Evolutionary conservation across 2,329 filamentous ascomycete species (phyloP), one percentile per base, ranked within the genome.

Genomic region (Fusarium pininemorale): DNA sequence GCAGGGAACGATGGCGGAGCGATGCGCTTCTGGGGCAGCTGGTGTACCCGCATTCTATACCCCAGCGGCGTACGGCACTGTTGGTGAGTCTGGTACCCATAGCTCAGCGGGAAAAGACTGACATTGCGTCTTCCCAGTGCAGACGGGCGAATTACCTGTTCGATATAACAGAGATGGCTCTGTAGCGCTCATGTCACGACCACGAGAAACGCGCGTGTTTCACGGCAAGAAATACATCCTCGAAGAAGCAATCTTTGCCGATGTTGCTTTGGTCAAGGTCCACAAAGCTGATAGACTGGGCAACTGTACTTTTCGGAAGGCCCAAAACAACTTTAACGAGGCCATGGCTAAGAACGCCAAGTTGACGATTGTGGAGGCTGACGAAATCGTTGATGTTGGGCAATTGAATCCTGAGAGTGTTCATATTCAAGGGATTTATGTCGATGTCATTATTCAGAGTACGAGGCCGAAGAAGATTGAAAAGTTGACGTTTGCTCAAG

Each of bases 31-130:
- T 22, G 95, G 94, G 62, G 95, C 95, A 69, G 93, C 93, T 73
- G 95, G 95, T 22, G 92, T 98, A 75, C 95, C 95, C 6, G 95
- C 95, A 22, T 98, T 98, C 84, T 98, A 94, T 85, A 98, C 95
- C 0, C 95, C 95, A 1, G 93, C 94, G 0, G 94, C 92, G 8
- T 92, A 93, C 73, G 93, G 93, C 59, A 96, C 94, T 4, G 92
- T 96, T n/a, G 42, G 62, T 66, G n/a, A n/a, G n/a, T n/a, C n/a
- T n/a, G n/a, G n/a, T n/a, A n/a, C n/a, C n/a, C n/a, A n/a, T n/a
- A n/a, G n/a, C n/a, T n/a, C n/a, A n/a, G n/a, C n/a, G n/a, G n/a
- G n/a, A n/a, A n/a, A n/a, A n/a, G n/a, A n/a, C n/a, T n/a, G 3
- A 37, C 2, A 30, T 16, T 30, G 4, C 30, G 12, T 5, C 1